phyloP scores from a whole-genome alignment of 1,139 yeast genomes.

The Pichia sp. region DNA sequence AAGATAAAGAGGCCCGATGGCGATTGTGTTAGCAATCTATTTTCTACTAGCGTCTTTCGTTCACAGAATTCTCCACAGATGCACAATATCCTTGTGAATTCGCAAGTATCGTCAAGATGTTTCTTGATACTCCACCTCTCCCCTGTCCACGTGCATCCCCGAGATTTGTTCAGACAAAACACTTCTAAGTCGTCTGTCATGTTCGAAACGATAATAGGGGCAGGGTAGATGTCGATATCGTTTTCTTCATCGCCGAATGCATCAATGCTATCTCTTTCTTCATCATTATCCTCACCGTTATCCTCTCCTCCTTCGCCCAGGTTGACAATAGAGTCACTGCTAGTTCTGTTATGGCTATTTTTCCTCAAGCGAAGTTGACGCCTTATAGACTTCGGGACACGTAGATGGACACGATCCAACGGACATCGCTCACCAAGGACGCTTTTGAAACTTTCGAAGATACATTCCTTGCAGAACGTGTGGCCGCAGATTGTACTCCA shows the following conservation, averaged over 20 bases:
- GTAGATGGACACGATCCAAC: conserved; percentile 53
- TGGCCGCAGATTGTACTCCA: conserved; percentile 58
- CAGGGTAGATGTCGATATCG: conserved; percentile 45
- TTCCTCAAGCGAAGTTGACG: conserved; percentile 8
- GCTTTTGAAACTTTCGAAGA: conserved; percentile 43
- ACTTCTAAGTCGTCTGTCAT: conserved; percentile 60
- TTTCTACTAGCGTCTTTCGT: conserved; percentile 16
- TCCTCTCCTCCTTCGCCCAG: conserved; percentile 1
- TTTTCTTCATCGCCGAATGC: conserved; percentile 20
- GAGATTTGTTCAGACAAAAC: conserved; percentile 45
- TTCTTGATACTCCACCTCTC: conserved; percentile 56
- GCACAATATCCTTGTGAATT: conserved; percentile 48
- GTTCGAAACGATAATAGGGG: conserved; percentile 59
- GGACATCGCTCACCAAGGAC: conserved; percentile 49
- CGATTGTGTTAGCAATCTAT: conserved; percentile 4
- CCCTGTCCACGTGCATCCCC: conserved; percentile 60
- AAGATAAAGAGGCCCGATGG: neutral
- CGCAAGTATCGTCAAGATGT: conserved; percentile 50
- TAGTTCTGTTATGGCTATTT: neutral
- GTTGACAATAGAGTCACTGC: neutral
- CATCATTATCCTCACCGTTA: conserved; percentile 20
- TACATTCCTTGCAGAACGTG: conserved; percentile 52
- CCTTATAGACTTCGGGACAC: conserved; percentile 2
- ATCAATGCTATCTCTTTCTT: conserved; percentile 1
- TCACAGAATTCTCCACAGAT: conserved; percentile 23